phyloP scores from a whole-genome alignment of 2,329 filamentous ascomycete species.

The Colletotrichum limetticola region DNA sequence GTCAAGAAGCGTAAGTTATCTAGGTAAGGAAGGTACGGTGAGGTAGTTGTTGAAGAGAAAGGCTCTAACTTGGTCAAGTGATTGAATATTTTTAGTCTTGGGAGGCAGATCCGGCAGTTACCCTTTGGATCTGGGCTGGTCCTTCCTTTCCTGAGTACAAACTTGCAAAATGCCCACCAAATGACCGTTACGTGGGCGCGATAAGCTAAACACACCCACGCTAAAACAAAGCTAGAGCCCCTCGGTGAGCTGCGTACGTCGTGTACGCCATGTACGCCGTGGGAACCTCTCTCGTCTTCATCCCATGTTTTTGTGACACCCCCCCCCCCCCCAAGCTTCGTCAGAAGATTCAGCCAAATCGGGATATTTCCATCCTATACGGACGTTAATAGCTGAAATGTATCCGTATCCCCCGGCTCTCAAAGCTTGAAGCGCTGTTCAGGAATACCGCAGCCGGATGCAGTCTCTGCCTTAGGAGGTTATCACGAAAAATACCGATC shows the following conservation, averaged over 20 bases:
- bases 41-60: not conserved
- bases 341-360: conserved; percentile 16
- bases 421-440: not conserved
- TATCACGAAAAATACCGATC: too few relatives aligned
- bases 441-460: not conserved
- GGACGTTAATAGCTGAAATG: not conserved
- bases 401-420: not conserved
- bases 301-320: conserved; percentile 3
- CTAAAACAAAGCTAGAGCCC: conserved; percentile 31
- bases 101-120: conserved; percentile 19
- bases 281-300: not conserved
- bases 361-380: conserved; percentile 8
- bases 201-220: conserved; percentile 3
- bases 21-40: too few relatives aligned
- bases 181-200: conserved; percentile 12
- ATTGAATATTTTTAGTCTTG: not conserved
- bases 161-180: not conserved
- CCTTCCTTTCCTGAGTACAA: conserved; percentile 1
- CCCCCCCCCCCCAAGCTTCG: not conserved
- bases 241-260: conserved; percentile 10
- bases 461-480: too few relatives aligned
- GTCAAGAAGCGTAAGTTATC: not conserved
- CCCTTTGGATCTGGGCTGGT: conserved; percentile 1
- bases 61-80: not conserved
- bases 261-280: too few relatives aligned